Evolutionary conservation across 2,329 filamentous ascomycete genomes (phyloP).

Genomic region (Apiospora marii): DNA sequence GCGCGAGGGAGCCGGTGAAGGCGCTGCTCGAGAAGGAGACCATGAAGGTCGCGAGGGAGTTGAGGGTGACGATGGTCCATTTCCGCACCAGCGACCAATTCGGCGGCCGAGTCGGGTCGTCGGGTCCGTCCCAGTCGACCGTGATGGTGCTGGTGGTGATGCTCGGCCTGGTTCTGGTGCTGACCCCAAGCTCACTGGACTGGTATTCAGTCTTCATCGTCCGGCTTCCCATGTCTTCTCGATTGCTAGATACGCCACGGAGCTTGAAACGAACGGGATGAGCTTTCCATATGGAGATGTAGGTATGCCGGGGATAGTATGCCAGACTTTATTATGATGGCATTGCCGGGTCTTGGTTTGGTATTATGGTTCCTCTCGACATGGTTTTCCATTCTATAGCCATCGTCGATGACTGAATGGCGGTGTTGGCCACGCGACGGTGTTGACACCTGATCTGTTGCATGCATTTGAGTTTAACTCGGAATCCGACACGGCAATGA

Average conservation of each 20-base stretch:
- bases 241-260: neutral
- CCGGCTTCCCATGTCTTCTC: neutral
- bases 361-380: neutral
- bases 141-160: neutral
- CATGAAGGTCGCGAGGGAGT: neutral
- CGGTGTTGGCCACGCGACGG: neutral
- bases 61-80: neutral
- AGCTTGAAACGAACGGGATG: neutral
- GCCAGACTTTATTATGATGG: no score
- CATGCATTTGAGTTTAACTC: neutral
- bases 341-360: neutral
- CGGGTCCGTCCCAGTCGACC: neutral
- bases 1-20: neutral
- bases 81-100: neutral
- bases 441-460: neutral
- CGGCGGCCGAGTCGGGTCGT: neutral
- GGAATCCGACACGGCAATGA: neutral
- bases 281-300: no score
- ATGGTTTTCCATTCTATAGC: neutral
- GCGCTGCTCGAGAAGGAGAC: constrained; percentile 2
- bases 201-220: neutral
- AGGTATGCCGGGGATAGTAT: no score
- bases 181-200: neutral
- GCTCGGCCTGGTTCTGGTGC: neutral
- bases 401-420: neutral